Percentiles rank a stretch among this genome's conserved stretches.
Conservation (phyloP, 2,329 filamentous ascomycete species). For the Nectriaceae sp. region DNA sequence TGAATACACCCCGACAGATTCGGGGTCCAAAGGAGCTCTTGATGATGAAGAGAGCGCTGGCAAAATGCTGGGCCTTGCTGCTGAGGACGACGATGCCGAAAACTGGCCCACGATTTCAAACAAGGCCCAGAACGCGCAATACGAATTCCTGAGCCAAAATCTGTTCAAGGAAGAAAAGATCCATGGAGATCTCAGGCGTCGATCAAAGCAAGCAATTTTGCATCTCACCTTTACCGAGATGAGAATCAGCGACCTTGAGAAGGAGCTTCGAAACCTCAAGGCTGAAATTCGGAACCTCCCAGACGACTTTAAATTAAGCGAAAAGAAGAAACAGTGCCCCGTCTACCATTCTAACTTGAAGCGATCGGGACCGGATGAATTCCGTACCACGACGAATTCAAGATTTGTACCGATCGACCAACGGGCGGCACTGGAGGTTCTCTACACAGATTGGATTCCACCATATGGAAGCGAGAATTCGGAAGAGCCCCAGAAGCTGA, state of each 20-base stretch:
- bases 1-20: too few relatives aligned
- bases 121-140: not conserved
- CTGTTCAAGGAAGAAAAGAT: not conserved
- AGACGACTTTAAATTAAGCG: not conserved
- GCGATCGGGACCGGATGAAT: not conserved
- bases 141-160: not conserved
- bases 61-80: not conserved
- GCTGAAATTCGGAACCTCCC: not conserved
- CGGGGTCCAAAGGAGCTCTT: too few relatives aligned
- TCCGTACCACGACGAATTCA: not conserved
- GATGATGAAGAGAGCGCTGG: slow-evolving; percentile 1
- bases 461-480: too few relatives aligned
- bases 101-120: not conserved
- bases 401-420: too few relatives aligned
- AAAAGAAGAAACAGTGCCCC: not conserved
- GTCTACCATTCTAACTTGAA: not conserved
- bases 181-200: not conserved
- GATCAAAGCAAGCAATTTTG: slow-evolving; percentile 4
- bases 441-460: too few relatives aligned
- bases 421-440: too few relatives aligned
- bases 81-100: not conserved
- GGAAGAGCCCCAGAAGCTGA: too few relatives aligned
- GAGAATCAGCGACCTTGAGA: slow-evolving; percentile 8
- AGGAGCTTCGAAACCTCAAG: not conserved
- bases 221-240: slow-evolving; percentile 4